Evolutionary conservation across 345 rosid species (phyloP).

Genomic region (Citrus reticulata): DNA sequence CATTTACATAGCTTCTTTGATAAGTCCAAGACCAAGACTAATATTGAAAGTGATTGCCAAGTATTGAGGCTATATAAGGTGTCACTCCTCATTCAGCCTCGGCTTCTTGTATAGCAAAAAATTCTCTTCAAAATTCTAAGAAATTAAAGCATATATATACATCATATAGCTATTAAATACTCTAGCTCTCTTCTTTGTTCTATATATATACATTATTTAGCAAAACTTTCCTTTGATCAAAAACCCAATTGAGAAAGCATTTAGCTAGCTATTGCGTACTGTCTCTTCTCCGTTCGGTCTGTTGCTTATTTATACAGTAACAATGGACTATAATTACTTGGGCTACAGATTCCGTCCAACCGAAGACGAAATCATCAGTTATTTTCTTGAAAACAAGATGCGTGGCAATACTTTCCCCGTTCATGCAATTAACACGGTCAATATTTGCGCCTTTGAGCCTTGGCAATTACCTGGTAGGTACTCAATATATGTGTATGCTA

Average conservation of each 20-base stretch:
- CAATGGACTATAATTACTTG: not conserved
- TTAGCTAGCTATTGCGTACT: too few relatives aligned
- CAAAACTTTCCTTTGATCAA: too few relatives aligned
- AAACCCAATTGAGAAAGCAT: too few relatives aligned
- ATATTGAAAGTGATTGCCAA: not conserved
- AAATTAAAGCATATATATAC: not conserved
- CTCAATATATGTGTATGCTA: too few relatives aligned
- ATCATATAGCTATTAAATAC: not conserved
- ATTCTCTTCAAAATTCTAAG: too few relatives aligned
- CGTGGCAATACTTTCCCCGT: constrained; percentile 3
- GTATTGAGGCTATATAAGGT: not conserved
- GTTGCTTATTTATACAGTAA: not conserved
- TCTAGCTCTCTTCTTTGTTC: not conserved
- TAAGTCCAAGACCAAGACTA: not conserved
- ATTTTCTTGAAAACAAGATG: constrained; percentile 14
- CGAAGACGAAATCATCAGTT: constrained; percentile 20
- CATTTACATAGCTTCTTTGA: not conserved
- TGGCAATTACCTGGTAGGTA: constrained; percentile 32
- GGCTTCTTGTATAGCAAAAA: not conserved
- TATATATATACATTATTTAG: not conserved
- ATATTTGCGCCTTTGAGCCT: constrained; percentile 24
- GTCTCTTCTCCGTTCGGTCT: not conserved
- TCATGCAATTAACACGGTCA: constrained; percentile 2
- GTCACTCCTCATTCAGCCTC: not conserved
- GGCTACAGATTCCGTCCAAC: constrained; percentile 31